These are phyloP conservation scores for Parachaetomium inaequale DNA, from an alignment of 495 filamentous ascomycete genomes.

Conservation along the genomic window DNA sequence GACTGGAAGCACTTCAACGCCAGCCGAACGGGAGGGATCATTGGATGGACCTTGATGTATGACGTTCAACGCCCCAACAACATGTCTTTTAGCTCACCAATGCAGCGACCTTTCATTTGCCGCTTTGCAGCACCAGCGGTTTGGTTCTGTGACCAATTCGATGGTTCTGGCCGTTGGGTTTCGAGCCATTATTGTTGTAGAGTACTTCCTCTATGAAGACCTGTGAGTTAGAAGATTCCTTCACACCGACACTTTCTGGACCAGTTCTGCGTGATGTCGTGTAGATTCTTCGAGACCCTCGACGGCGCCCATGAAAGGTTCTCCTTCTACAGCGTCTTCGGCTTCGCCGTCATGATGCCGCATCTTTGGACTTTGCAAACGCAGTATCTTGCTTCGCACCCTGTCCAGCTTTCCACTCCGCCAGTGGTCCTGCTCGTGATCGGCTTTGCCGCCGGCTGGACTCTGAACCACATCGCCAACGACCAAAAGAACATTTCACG, in stretches of 20 bases:
- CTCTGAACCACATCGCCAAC: neutral
- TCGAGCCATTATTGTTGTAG: neutral
- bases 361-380: neutral
- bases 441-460: neutral
- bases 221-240: neutral
- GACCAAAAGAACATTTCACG: neutral
- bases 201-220: neutral
- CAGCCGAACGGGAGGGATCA: neutral
- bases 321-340: neutral
- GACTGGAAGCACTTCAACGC: neutral
- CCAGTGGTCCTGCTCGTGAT: neutral
- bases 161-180: neutral
- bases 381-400: neutral
- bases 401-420: neutral
- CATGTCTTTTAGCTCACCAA: neutral
- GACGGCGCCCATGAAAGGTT: neutral
- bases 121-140: neutral
- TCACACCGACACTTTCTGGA: neutral
- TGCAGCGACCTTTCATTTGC: neutral
- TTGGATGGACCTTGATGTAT: neutral
- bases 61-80: neutral
- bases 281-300: neutral
- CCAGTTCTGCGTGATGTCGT: neutral
- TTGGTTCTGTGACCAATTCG: neutral
- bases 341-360: neutral